Evolutionary conservation across 495 filamentous ascomycete species (phyloP).

Genomic region (Aspergillus conjunctus): DNA sequence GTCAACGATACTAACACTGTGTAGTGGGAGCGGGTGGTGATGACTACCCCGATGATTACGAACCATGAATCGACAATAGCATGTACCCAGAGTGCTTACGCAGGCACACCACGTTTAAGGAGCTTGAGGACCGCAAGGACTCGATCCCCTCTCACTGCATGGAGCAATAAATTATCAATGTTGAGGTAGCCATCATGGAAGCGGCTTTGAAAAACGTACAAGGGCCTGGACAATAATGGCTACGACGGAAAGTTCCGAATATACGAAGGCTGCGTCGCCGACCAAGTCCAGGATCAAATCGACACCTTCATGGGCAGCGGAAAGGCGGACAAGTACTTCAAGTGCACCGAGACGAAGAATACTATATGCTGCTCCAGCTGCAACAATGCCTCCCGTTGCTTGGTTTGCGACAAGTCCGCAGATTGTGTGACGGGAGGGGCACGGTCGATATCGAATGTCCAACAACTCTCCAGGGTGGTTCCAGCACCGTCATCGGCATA

Average conservation of each 20-base stretch:
- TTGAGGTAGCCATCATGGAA: not conserved
- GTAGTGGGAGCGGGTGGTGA: no score
- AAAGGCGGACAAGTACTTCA: not conserved
- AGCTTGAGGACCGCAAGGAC: no score
- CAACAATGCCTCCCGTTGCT: not conserved
- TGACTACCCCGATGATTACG: no score
- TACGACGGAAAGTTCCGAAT: not conserved
- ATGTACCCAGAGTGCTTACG: no score
- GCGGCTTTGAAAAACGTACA: not conserved
- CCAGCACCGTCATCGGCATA: not conserved
- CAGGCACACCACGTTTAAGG: no score
- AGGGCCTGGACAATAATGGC: not conserved
- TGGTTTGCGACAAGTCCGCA: not conserved
- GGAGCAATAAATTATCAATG: not conserved
- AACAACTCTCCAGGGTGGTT: not conserved
- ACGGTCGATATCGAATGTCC: not conserved
- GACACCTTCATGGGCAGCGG: not conserved
- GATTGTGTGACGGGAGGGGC: not conserved
- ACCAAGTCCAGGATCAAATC: not conserved
- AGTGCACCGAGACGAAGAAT: not conserved
- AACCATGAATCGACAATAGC: no score
- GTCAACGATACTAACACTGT: no score
- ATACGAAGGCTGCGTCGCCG: not conserved
- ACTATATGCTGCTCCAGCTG: not conserved
- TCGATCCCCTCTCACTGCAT: not conserved